Base-by-base conservation (phyloP, 441 rosid genomes). In the Jatropha multifida region DNA sequence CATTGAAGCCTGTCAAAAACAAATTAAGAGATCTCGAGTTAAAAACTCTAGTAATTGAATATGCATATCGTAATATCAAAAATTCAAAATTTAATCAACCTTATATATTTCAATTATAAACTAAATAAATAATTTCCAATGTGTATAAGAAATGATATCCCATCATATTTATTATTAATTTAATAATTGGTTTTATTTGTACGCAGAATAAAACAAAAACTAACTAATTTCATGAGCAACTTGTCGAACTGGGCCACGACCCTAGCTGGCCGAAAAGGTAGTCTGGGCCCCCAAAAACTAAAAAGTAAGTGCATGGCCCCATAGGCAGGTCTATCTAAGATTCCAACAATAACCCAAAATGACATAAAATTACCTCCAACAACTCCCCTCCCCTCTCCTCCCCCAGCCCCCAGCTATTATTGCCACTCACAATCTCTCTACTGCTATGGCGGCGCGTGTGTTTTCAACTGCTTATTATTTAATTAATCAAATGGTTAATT, bases 1-100 rank as follows among this genome's bases (percentile, higher is more conserved):
- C 32, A 0, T 40, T 56, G 68, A 32, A 14, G 65, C 83, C 98
- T 93, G 85, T 74, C 74, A 13, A 59, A 15, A 27, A 38, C 40
- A 40, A 1, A 32, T 32, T 32, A 32, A 32, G 32, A 32, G 32
- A 32, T 32, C 32, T 32, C 32, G 1, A 32, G 32, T 32, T 32
- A 0, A 32, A 32, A 32, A 32, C 23, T 23, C 23, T 23, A n/a
- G n/a, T 52, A 48, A 48, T 48, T 15, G 4, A 48, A 2, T 11
- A 3, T 44, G 2, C 10, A 0, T 48, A 0, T 48, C 0, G 3
- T 48, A 48, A 48, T 10, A 48, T 48, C 10, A 11, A 44, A 44
- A 2, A 44, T 44, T 44, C 11, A 48, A 11, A 11, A 3, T 48
- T 11, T 48, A 48, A 48, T 27, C 32, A 1, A 27, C 32, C 32